Evolutionary conservation across 1,284 basidiomycete species (phyloP), one percentile per base, ranked within the genome.

Genomic region (Melampsora abietis-canadensis): DNA sequence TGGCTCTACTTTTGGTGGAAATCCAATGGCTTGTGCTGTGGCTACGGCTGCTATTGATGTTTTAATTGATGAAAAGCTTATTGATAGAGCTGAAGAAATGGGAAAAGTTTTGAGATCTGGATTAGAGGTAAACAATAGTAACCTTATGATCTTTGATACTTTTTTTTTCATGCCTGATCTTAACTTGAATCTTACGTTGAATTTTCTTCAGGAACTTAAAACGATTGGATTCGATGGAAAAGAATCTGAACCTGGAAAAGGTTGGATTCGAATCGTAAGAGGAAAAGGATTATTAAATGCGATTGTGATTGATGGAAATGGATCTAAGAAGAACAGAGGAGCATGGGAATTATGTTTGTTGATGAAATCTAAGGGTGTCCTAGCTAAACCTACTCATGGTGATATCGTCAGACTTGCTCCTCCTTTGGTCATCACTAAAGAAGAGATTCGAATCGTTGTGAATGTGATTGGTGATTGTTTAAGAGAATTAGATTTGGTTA

Each of bases 311-410:
- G 90, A 98, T 81, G 92, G 96, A 84, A 83, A 83, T 76, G 87
- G 88, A 84, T 91, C 89, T 78, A 90, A 87, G 81, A 80, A 80
- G 76, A 89, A 91, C 19, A 85, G 93, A 76, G 89, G 90, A 2
- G 95, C 95, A 6, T 98, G 95, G 96, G 92, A 98, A 82, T 85
- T 98, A 67, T 98, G 96, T 83, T 82, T 98, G 80, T 83, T 98
- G 78, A 84, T 98, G 83, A 96, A 95, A 88, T 88, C 87, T 79
- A 87, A 91, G 74, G 94, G 94, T 8, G 85, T 96, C 74, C 84
- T 96, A 77, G 94, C 94, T 66, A 98, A 98, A 85, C 94, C 95
- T 17, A 98, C 95, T 0, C 95, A 98, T 81, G 87, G 89, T 62
- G 95, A 97, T 83, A 92, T 92, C 68, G 92, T 98, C 78, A 91